phyloP scores from a whole-genome alignment of 108 stramenopile genomes.

The Cyclotella baltica region DNA sequence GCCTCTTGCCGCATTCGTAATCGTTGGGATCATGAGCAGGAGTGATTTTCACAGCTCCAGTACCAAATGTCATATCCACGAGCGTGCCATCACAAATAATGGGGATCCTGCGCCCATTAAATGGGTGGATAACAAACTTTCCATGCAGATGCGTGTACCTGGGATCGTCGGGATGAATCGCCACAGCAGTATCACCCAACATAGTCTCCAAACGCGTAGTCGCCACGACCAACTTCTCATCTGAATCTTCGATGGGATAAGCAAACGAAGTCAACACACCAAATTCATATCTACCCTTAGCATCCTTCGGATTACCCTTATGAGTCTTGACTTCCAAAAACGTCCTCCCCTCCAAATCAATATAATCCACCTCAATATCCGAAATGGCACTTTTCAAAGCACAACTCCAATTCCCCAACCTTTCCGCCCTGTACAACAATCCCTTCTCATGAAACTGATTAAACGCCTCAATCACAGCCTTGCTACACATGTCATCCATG shows the following conservation, averaged over 20 bases:
- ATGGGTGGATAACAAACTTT: constrained; percentile 95
- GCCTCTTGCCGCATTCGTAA: constrained; percentile 97
- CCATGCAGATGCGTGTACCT: constrained; percentile 98
- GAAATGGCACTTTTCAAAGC: constrained; percentile 98
- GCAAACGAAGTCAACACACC: constrained; percentile 96
- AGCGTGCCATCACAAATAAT: constrained; percentile 93
- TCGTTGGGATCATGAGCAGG: constrained; percentile 99
- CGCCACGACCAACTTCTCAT: constrained; percentile 96
- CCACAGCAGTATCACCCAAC: constrained; percentile 99
- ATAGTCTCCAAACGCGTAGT: constrained; percentile 99
- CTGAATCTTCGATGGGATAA: constrained; percentile 92
- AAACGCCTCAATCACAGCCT: constrained; percentile 94
- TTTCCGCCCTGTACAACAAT: constrained; percentile 93
- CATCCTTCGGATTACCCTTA: constrained; percentile 89
- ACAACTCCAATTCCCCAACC: constrained; percentile 98
- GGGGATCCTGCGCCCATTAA: constrained; percentile 93
- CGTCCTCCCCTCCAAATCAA: constrained; percentile 94
- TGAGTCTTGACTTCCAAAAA: constrained; percentile 96
- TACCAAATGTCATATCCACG: constrained; percentile 99
- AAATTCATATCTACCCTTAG: constrained; percentile 97
- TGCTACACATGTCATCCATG: constrained; percentile 97
- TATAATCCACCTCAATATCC: constrained; percentile 98
- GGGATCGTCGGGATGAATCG: constrained; percentile 97
- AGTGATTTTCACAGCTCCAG: constrained; percentile 99
- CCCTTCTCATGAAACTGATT: constrained; percentile 95